Evolutionary conservation across 164 flowering plant genomes (phyloP), one percentile per base, ranked within the genome.

Genomic region (Magnolia sinica): DNA sequence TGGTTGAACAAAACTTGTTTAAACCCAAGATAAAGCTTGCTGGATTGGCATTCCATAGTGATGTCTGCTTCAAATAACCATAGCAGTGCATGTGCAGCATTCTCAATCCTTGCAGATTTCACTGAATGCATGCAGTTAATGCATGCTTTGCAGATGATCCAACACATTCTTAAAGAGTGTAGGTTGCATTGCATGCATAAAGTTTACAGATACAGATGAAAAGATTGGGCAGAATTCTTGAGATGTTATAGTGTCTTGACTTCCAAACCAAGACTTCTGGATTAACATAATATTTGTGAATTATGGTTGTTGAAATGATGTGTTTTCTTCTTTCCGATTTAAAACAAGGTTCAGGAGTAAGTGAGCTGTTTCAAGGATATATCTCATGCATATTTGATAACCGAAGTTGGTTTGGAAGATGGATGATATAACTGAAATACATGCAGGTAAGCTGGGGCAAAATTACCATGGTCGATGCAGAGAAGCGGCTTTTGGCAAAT

Each of bases 381-480:
- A 61, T 61, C 64, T 20, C 4, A 63, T 63, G 65, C 65, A 18
- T n/a, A 63, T 63, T 63, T 63, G 65, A 22, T 63, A 37, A 18
- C 65, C n/a, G 22, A 63, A 18, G 4, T 63, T 18, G 65, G 65
- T n/a, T 63, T 63, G 19, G 22, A 18, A n/a, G 19, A 63, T n/a
- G 23, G 23, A 63, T 63, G 65, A 6, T 22, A n/a, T 63, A 22
- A 65, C 59, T 14, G 23, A 63, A 63, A 78, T 37, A 58, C 64
- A 16, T 87, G 79, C 85, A 95, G 98, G 98, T 95, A 50, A 87
- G 81, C 2, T 95, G 99, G 98, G 99, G 99, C 3, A 87, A 85
- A 81, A 91, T 93, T 76, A 93, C 99, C 64, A 93, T 95, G 99
- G 89, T 95, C 79, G 94, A 92, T 86, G 99, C 99, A 7, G 96